Conservation (phyloP, 371 early-diverging fungal genomes). For the Mucor piriformis region DNA sequence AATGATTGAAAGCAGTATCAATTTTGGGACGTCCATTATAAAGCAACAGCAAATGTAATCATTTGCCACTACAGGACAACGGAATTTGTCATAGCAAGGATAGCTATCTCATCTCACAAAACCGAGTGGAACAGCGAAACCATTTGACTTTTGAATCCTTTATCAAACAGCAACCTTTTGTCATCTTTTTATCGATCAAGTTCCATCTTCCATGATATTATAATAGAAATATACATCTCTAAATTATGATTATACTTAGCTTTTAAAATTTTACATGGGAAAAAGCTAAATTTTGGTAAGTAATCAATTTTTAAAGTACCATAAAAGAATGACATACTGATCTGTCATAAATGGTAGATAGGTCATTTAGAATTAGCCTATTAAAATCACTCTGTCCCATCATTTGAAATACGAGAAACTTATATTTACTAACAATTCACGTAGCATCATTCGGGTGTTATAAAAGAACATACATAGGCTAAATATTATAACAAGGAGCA, state of each 20-base stretch:
- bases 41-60: constrained; percentile 9
- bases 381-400: too few species aligned
- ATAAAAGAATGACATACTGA: too few species aligned
- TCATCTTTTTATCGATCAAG: constrained; percentile 11
- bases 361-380: too few species aligned
- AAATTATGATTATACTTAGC: constrained; percentile 7
- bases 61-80: constrained; percentile 5
- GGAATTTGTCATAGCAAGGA: constrained; percentile 8
- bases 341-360: too few species aligned
- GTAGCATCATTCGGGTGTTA: too few species aligned
- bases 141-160: constrained; percentile 8
- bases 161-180: constrained; percentile 10
- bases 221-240: constrained; percentile 2
- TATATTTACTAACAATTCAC: too few species aligned
- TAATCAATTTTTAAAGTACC: background rate
- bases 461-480: too few species aligned
- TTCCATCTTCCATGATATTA: constrained; percentile 4
- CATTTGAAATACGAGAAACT: too few species aligned
- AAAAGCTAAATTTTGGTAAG: constrained; percentile 9
- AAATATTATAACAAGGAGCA: too few species aligned
- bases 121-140: constrained; percentile 10
- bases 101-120: constrained; percentile 7
- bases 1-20: constrained; percentile 9
- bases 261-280: constrained; percentile 8
- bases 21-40: constrained; percentile 7